These are phyloP conservation scores for Alternaria brassicicola DNA, from an alignment of 2,329 filamentous ascomycete species.

Conservation along the genomic window DNA sequence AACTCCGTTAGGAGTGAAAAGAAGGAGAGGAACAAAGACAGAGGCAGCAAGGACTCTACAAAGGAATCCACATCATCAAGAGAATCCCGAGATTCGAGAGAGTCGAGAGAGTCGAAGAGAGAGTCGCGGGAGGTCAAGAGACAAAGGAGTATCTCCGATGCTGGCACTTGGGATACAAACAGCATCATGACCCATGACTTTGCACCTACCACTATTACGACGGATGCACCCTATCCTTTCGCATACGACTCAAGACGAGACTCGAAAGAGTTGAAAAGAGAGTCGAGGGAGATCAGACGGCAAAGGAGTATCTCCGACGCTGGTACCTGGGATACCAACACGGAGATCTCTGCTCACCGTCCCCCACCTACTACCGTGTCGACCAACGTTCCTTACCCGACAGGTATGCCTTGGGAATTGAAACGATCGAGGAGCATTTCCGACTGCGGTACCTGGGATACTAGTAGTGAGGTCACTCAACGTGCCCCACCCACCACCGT, in stretches of 20 bases:
- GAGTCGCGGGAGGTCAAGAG: slow-evolving; percentile 13
- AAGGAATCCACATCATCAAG: slow-evolving; percentile 20
- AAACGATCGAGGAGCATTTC: slow-evolving; percentile 9
- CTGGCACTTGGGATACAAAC: slow-evolving; percentile 37
- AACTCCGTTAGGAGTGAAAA: slow-evolving; percentile 25
- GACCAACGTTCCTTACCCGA: slow-evolving; percentile 12
- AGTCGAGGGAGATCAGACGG: slow-evolving; percentile 12
- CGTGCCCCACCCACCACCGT: slow-evolving; percentile 10
- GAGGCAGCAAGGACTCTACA: slow-evolving; percentile 23
- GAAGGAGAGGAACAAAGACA: slow-evolving; percentile 24
- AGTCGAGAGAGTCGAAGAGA: slow-evolving; percentile 13
- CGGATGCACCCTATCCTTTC: slow-evolving; percentile 8
- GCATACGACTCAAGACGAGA: slow-evolving; percentile 10
- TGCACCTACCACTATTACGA: slow-evolving; percentile 24
- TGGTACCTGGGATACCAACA: slow-evolving; percentile 16
- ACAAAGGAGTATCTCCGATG: slow-evolving; percentile 25
- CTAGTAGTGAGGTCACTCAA: slow-evolving; percentile 12
- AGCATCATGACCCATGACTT: slow-evolving; percentile 26
- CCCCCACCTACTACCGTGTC: slow-evolving; percentile 13
- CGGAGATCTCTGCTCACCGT: slow-evolving; percentile 5
- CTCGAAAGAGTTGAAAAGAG: slow-evolving; percentile 15
- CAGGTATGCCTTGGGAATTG: slow-evolving; percentile 4
- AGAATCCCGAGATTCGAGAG: slow-evolving; percentile 14
- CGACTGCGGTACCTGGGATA: slow-evolving; percentile 12
- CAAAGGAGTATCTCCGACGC: slow-evolving; percentile 11